Conservation (phyloP, 768 basidiomycete species). For the Lentinus brumalis region DNA sequence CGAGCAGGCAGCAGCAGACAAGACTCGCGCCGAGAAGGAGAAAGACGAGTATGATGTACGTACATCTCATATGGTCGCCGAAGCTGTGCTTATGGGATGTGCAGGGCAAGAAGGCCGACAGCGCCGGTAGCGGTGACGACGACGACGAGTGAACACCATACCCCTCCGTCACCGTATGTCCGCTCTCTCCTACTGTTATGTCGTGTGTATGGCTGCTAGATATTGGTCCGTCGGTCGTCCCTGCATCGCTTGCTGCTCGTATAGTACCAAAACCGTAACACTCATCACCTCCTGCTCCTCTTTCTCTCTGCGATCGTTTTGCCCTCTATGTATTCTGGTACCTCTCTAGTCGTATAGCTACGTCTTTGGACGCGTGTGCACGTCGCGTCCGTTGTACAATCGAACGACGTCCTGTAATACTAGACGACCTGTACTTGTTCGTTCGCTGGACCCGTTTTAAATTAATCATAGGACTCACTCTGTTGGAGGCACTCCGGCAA, state of each 20-base stretch:
- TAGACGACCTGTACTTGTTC: conserved; percentile 25
- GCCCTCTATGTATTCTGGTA: conserved; percentile 12
- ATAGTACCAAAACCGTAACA: conserved; percentile 21
- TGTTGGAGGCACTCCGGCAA: background rate
- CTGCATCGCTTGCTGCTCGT: conserved; percentile 16
- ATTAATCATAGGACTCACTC: conserved; percentile 5
- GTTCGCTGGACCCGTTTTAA: conserved; percentile 18
- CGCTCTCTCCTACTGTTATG: background rate
- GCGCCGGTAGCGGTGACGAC: conserved; percentile 47
- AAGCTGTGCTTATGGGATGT: background rate
- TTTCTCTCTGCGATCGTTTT: background rate
- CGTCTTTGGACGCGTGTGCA: conserved; percentile 17
- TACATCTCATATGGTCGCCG: background rate
- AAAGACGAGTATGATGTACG: conserved; percentile 53
- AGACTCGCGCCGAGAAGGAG: conserved; percentile 83
- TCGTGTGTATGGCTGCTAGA: conserved; percentile 17
- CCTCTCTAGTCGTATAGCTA: conserved; percentile 23
- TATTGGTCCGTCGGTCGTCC: conserved; percentile 5
- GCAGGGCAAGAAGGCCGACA: conserved; percentile 41
- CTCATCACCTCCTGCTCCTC: background rate
- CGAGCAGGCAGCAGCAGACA: conserved; percentile 85
- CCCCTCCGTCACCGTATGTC: background rate
- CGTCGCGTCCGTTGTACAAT: conserved; percentile 19
- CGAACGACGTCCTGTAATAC: conserved; percentile 24
- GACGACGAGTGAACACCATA: conserved; percentile 37